Evolutionary conservation across 257 asterid species (phyloP).

Genomic region (Salvia splendens): DNA sequence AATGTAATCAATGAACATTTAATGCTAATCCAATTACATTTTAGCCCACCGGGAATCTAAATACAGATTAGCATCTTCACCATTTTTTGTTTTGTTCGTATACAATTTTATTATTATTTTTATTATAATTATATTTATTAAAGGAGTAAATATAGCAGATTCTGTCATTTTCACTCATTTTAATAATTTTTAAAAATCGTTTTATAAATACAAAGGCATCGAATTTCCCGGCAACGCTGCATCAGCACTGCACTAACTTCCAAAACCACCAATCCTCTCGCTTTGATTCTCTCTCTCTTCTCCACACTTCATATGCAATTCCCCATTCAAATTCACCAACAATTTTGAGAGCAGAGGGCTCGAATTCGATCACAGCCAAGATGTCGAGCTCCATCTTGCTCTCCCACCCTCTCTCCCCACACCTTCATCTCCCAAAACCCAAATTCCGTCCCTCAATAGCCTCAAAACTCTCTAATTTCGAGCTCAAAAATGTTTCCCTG

Average conservation of each 20-base stretch:
- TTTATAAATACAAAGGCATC: neutral
- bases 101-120: no score
- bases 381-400: conserved; percentile 48
- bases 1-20: no score
- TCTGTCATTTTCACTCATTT: no score
- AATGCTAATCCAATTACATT: no score
- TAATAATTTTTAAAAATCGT: no score
- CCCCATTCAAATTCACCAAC: neutral
- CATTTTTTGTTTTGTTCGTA: no score
- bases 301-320: neutral
- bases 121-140: neutral
- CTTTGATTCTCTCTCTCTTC: conserved; percentile 18
- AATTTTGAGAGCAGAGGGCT: neutral
- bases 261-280: neutral
- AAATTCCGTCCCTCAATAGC: conserved; percentile 14
- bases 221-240: neutral
- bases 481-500: conserved; percentile 16
- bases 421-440: conserved; percentile 40
- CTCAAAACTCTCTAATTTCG: conserved; percentile 18
- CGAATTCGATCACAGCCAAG: neutral
- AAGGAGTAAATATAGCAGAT: no score
- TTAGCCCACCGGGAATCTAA: no score
- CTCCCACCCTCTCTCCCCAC: conserved; percentile 38
- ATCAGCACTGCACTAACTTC: conserved; percentile 7
- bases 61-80: no score